Evolutionary conservation across 257 asterid genomes (phyloP).

Genomic region (Nyctanthes arbortristis): DNA sequence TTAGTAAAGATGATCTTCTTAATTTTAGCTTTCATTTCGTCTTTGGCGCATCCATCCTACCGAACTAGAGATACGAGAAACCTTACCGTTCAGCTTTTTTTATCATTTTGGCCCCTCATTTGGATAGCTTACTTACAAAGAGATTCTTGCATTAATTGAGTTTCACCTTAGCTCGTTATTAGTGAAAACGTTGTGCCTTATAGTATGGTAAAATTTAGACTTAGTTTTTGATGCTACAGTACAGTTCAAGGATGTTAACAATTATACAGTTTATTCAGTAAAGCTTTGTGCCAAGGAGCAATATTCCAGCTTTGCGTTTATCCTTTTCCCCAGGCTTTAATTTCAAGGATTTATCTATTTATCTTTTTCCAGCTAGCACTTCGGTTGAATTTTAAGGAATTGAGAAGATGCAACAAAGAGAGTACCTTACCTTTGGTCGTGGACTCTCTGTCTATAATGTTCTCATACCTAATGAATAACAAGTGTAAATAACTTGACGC

Average conservation of each 20-base stretch:
- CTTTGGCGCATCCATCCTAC: too few relatives aligned
- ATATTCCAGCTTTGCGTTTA: neutral
- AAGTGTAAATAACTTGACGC: neutral
- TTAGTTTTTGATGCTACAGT: neutral
- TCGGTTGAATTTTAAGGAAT: neutral
- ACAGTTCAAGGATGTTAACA: neutral
- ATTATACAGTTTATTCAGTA: neutral
- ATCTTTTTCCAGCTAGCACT: neutral
- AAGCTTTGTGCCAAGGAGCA: neutral
- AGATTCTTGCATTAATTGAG: neutral
- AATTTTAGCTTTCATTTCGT: neutral
- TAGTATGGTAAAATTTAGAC: neutral
- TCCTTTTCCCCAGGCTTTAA: neutral
- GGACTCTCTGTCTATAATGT: neutral
- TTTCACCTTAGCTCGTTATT: neutral
- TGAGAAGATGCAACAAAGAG: neutral
- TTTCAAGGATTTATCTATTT: neutral
- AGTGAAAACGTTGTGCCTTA: neutral
- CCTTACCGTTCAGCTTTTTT: too few relatives aligned
- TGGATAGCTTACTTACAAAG: neutral
- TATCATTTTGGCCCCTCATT: neutral
- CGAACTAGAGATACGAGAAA: too few relatives aligned
- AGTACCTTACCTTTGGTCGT: neutral
- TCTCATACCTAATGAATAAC: neutral
- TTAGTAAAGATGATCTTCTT: neutral